Evolutionary conservation across 225 moss, liverwort and hornwort species (phyloP).

Genomic region (Physcomitrium patens): DNA sequence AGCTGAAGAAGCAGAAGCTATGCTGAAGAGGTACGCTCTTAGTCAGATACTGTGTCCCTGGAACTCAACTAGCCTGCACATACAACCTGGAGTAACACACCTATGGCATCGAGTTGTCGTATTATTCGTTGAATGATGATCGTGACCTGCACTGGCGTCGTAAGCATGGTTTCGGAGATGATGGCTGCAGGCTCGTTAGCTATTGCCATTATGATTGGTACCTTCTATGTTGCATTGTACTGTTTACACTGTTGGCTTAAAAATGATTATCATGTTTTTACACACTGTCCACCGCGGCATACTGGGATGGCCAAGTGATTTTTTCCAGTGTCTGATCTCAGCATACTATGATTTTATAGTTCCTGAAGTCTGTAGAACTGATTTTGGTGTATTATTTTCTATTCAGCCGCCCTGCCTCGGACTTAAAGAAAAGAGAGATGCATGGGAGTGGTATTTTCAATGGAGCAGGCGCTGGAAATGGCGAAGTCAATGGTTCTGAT

Average conservation of each 20-base stretch:
- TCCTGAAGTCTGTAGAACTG: background rate
- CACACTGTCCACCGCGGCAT: background rate
- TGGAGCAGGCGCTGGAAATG: slow-evolving; percentile 26
- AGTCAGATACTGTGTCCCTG: background rate
- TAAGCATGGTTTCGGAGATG: background rate
- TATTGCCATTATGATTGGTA: background rate
- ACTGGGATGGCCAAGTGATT: background rate
- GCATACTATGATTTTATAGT: background rate
- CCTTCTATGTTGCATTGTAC: background rate
- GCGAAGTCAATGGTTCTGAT: slow-evolving; percentile 43
- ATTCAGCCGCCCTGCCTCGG: slow-evolving; percentile 25
- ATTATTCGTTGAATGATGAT: background rate
- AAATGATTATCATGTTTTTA: background rate
- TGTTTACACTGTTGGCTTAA: background rate
- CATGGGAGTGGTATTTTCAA: slow-evolving; percentile 61
- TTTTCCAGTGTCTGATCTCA: background rate
- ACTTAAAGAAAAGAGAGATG: slow-evolving; percentile 68
- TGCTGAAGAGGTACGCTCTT: slow-evolving; percentile 50
- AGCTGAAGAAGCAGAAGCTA: slow-evolving; percentile 64
- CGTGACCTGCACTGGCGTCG: background rate
- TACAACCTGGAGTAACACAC: background rate
- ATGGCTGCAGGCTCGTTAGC: background rate
- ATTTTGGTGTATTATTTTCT: background rate
- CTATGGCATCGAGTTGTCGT: background rate
- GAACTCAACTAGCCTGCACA: background rate